Percentiles rank a stretch among this genome's conserved stretches.
Evolutionary conservation across 345 rosid genomes (phyloP).

Genomic region (Combretum micranthum): DNA sequence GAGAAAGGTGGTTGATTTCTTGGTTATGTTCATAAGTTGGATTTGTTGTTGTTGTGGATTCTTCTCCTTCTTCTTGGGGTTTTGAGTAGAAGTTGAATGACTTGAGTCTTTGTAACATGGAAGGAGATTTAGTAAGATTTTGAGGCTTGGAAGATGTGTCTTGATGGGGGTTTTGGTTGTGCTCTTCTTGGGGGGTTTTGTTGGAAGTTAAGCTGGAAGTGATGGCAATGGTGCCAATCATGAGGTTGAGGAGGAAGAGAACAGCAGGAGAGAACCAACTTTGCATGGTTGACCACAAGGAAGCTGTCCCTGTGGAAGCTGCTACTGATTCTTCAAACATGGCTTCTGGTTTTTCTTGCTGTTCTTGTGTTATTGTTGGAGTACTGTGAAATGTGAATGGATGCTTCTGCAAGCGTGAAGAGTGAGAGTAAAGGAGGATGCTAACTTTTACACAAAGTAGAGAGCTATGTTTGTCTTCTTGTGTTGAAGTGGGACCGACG

Average conservation of each 20-base stretch:
- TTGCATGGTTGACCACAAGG: constrained; percentile 55
- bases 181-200: constrained; percentile 8
- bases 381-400: too few relatives aligned
- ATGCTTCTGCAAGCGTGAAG: too few relatives aligned
- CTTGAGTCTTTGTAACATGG: constrained; percentile 59
- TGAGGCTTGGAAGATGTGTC: constrained; percentile 10
- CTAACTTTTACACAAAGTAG: too few relatives aligned
- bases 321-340: constrained; percentile 45
- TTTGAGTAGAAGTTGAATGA: constrained; percentile 45
- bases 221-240: constrained; percentile 67
- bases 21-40: not conserved
- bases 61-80: constrained; percentile 21
- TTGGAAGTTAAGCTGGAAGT: constrained; percentile 42
- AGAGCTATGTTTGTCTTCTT: too few relatives aligned
- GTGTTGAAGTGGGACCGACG: too few relatives aligned
- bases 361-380: too few relatives aligned
- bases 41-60: constrained; percentile 28
- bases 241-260: constrained; percentile 66
- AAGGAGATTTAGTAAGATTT: constrained; percentile 53
- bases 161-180: constrained; percentile 9
- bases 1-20: not conserved
- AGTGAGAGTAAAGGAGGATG: too few relatives aligned
- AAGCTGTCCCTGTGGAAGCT: constrained; percentile 32
- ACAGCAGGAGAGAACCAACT: constrained; percentile 80
- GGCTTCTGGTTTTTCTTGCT: not conserved